Evolutionary conservation across 2,329 filamentous ascomycete genomes (phyloP).

Genomic region (Daldinia sp.): DNA sequence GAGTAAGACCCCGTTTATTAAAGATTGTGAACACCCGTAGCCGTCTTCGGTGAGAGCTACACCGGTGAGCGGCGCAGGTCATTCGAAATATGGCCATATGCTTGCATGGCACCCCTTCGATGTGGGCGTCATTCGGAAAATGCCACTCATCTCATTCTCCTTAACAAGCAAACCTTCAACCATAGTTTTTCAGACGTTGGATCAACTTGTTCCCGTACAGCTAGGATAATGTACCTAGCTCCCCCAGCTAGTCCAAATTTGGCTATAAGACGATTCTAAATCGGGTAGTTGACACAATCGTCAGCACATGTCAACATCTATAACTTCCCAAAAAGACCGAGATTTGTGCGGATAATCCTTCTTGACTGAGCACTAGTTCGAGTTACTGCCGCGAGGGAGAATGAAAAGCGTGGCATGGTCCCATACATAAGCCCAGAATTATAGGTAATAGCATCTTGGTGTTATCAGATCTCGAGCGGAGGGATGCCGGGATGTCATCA

Average conservation of each 20-base stretch:
- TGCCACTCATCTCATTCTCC: background rate
- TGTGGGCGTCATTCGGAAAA: conserved; percentile 7
- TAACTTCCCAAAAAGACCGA: conserved; percentile 39
- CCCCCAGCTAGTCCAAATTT: conserved; percentile 27
- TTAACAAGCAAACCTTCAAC: conserved; percentile 21
- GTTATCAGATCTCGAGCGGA: conserved; percentile 43
- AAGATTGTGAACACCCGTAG: background rate
- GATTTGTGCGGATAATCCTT: conserved; percentile 28
- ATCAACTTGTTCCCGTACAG: conserved; percentile 9
- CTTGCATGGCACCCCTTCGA: conserved; percentile 17
- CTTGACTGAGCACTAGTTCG: conserved; percentile 34
- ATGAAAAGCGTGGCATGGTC: conserved; percentile 31
- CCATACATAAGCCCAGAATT: conserved; percentile 36
- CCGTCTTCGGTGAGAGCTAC: conserved; percentile 30
- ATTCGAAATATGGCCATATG: conserved; percentile 16
- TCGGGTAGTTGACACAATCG: conserved; percentile 32
- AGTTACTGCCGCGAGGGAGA: conserved; percentile 29
- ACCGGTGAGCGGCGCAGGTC: conserved; percentile 31
- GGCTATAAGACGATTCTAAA: conserved; percentile 21
- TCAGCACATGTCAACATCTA: conserved; percentile 21
- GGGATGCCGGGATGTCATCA: conserved; percentile 39
- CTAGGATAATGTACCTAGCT: conserved; percentile 25
- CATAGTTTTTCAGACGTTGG: conserved; percentile 7
- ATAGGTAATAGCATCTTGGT: conserved; percentile 38
- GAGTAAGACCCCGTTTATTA: conserved; percentile 18